Base-by-base conservation (phyloP, 257 asterid genomes). In the Voacanga thouarsii region DNA sequence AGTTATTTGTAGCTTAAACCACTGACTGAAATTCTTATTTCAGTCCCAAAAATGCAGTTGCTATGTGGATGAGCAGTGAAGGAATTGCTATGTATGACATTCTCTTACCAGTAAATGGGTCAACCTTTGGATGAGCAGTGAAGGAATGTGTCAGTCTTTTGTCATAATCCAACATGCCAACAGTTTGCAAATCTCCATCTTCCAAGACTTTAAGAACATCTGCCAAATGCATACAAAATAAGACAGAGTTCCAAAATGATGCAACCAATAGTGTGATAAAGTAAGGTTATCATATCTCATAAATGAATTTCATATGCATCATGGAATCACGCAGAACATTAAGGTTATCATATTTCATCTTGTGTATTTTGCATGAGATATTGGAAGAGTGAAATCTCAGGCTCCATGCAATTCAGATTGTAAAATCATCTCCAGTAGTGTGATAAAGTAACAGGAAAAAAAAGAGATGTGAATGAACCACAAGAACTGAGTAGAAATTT, bases 81-180 rank as follows among this genome's bases (percentile, higher is more conserved):
- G n/a, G n/a, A n/a, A n/a, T 23, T 66, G 24, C 37, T 57, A 80
- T 21, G 33, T 7, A 47, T 59, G 10, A 12, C 0, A 56, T 49
- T 57, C 77, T 76, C 83, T 86, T 89, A 93, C 99, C 99, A 43
- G 98, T 95, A 73, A 93, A 19, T 8, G 98, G 98, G 77, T 95
- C 99, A 79, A 95, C 93, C 83, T 95, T 95, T 18, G 99, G 99
- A 85, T 95, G 99, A 82, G 99, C 99, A 82, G 97, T 93, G 80
- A 95, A 95, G 74, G 98, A 71, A 87, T 93, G 99, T 3, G 88
- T 41, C 85, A 94, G 87, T 81, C 96, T 85, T 83, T 89, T 92
- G 90, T 94, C 99, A 78, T 94, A 94, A 83, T 94, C 99, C 88
- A 94, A 81, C 96, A 92, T 55, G 83, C 99, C 98, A 82, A 94